These are phyloP conservation scores for Cladobotryum protrusum DNA, from an alignment of 2,329 filamentous ascomycete genomes.

Conservation along the genomic window DNA sequence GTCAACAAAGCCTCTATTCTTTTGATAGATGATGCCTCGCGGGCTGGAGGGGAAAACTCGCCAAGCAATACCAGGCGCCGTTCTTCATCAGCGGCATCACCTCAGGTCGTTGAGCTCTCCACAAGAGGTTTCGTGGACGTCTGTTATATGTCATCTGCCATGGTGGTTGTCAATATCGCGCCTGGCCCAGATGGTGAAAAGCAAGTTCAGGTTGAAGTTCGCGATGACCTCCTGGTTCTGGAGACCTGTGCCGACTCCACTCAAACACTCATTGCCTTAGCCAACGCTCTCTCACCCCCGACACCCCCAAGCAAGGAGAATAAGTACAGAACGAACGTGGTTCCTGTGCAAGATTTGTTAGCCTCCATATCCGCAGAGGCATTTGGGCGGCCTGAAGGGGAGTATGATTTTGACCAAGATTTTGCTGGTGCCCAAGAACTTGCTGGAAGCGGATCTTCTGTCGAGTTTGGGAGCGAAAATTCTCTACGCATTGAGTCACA, in stretches of 20 bases:
- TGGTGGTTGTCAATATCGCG: slow-evolving; percentile 56
- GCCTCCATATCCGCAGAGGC: slow-evolving; percentile 86
- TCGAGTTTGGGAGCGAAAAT: slow-evolving; percentile 26
- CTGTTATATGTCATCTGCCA: slow-evolving; percentile 79
- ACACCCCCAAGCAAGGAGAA: slow-evolving; percentile 73
- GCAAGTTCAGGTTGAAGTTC: slow-evolving; percentile 71
- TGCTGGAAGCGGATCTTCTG: slow-evolving; percentile 32
- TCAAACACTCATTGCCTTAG: slow-evolving; percentile 75
- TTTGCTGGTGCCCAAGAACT: slow-evolving; percentile 51
- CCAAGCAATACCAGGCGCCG: slow-evolving; percentile 18
- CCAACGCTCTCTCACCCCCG: slow-evolving; percentile 77
- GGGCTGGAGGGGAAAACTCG: slow-evolving; percentile 12
- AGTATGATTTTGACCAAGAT: slow-evolving; percentile 58
- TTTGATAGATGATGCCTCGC: slow-evolving; percentile 66
- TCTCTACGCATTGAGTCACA: slow-evolving; percentile 37
- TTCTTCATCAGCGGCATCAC: slow-evolving; percentile 32
- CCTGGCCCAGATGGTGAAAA: slow-evolving; percentile 51
- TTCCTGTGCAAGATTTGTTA: slow-evolving; percentile 82
- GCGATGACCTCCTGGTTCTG: slow-evolving; percentile 79
- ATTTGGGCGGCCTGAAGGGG: slow-evolving; percentile 57
- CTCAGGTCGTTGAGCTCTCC: slow-evolving; percentile 52
- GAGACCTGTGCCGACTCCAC: slow-evolving; percentile 97
- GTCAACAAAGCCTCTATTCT: slow-evolving; percentile 78
- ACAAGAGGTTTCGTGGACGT: slow-evolving; percentile 76
- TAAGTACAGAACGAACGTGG: slow-evolving; percentile 81